Percentiles rank a stretch among this genome's conserved stretches.
Conservation (phyloP, 345 rosid species). For the Sisymbrium altissimum region DNA sequence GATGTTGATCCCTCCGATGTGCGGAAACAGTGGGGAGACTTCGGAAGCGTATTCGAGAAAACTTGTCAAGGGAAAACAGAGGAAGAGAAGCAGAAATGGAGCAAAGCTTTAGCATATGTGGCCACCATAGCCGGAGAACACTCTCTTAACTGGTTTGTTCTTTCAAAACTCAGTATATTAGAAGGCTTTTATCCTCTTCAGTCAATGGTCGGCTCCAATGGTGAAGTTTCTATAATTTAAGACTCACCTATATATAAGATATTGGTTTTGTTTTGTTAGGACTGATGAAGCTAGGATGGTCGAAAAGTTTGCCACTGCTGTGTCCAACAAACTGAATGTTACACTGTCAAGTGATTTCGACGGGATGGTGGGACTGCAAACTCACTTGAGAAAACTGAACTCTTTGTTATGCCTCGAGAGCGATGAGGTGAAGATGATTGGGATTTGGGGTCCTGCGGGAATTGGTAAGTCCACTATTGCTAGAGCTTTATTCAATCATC, state of each 20-base stretch:
- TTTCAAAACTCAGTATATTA: not conserved
- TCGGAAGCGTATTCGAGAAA: not conserved
- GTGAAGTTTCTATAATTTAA: not conserved
- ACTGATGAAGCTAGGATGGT: not conserved
- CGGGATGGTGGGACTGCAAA: not conserved
- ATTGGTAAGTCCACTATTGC: not conserved
- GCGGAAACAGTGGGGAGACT: not conserved
- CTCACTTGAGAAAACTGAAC: not conserved
- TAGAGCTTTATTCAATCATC: too few relatives aligned
- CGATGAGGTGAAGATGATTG: too few relatives aligned
- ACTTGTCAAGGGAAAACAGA: not conserved
- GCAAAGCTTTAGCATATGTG: not conserved
- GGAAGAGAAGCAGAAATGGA: not conserved
- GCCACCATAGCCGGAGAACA: not conserved
- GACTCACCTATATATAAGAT: not conserved
- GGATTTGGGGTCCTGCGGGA: not conserved
- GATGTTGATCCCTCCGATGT: not conserved
- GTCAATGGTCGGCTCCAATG: not conserved
- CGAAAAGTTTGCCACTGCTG: not conserved
- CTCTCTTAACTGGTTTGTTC: not conserved
- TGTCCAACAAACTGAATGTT: not conserved
- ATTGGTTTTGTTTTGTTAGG: not conserved
- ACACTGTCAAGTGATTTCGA: not conserved
- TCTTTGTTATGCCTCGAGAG: too few relatives aligned
- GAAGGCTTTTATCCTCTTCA: not conserved